Percentiles rank a stretch among this genome's conserved stretches.
These are phyloP conservation scores for Lunularia cruciata DNA, from an alignment of 225 moss, liverwort and hornwort species.

Conservation along the genomic window DNA sequence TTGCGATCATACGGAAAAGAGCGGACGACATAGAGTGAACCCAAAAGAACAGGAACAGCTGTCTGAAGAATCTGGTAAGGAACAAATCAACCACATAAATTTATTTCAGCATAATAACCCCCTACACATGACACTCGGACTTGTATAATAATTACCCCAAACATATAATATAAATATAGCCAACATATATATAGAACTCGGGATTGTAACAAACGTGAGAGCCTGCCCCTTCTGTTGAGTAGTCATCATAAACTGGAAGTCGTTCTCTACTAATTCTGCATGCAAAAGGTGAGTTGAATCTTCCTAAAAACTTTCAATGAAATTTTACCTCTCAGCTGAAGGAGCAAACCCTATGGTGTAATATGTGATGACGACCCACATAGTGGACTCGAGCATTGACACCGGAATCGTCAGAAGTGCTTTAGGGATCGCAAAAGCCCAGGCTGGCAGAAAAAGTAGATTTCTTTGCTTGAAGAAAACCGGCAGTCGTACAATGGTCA, in stretches of 20 bases:
- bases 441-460: slow-evolving; percentile 21
- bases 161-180: no score
- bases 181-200: no score
- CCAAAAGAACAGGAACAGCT: slow-evolving; percentile 29
- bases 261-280: no score
- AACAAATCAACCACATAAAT: no score
- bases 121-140: no score
- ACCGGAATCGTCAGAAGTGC: slow-evolving; percentile 12
- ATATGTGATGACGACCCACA: slow-evolving; percentile 23
- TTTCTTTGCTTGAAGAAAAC: slow-evolving; percentile 28
- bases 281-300: no score
- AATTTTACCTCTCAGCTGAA: not conserved
- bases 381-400: slow-evolving; percentile 12
- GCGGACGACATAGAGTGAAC: slow-evolving; percentile 25
- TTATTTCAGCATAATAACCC: no score
- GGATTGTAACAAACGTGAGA: no score
- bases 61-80: slow-evolving; percentile 30
- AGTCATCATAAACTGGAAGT: no score
- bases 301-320: no score
- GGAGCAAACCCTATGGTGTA: slow-evolving; percentile 30
- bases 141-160: no score
- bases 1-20: slow-evolving; percentile 29
- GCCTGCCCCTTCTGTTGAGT: no score
- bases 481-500: slow-evolving; percentile 43
- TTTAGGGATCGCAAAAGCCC: slow-evolving; percentile 19